Percentiles rank a stretch among this genome's conserved stretches.
Conservation (phyloP, 2,329 filamentous ascomycete genomes). For the Tolypocladium ovalisporum region DNA sequence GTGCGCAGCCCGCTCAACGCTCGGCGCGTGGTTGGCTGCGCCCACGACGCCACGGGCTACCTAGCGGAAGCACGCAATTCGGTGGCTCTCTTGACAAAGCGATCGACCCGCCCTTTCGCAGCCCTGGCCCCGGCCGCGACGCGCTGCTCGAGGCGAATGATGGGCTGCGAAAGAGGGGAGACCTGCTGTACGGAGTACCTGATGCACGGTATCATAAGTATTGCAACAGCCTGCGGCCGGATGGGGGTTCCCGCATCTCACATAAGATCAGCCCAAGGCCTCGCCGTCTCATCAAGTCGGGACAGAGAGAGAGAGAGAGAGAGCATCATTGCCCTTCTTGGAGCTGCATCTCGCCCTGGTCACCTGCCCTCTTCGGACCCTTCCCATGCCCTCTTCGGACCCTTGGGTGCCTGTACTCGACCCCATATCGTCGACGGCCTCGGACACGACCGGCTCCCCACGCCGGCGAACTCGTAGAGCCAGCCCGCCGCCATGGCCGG, state of each 20-base stretch:
- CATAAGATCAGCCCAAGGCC: neutral
- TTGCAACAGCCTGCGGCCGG: neutral
- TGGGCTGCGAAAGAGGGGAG: neutral
- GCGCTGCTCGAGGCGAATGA: neutral
- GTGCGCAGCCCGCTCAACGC: neutral
- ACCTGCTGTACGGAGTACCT: neutral
- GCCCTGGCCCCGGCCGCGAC: neutral
- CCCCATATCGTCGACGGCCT: neutral
- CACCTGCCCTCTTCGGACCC: neutral
- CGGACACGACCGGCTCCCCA: neutral
- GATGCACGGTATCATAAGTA: neutral
- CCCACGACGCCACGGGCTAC: neutral
- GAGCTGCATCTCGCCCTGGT: neutral
- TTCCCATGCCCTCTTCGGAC: neutral
- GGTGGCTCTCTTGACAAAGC: slow-evolving; percentile 13
- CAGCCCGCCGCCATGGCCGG: slow-evolving; percentile 6
- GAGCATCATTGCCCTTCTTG: neutral
- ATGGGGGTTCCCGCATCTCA: neutral
- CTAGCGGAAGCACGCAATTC: slow-evolving; percentile 25
- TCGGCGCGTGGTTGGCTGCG: neutral
- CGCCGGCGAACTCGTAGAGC: neutral
- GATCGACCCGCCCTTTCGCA: neutral
- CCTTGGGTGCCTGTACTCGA: neutral
- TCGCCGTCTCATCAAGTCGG: neutral
- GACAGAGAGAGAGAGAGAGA: too few relatives aligned